Base-by-base conservation (phyloP, 1,139 yeast species). In the Taiozyma sp. region DNA sequence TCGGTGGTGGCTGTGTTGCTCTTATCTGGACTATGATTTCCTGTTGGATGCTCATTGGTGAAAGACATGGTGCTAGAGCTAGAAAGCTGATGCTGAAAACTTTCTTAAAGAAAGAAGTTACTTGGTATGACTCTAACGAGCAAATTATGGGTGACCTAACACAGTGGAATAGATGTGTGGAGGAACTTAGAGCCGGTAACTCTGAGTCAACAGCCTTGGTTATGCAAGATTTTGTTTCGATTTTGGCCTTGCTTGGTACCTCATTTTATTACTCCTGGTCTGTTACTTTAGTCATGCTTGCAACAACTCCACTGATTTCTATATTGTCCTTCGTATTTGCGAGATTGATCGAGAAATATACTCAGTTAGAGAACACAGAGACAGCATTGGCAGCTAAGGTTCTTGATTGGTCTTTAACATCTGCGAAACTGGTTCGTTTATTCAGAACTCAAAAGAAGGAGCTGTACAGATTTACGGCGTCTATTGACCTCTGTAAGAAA, bases 201-300 rank as follows among this genome's bases (percentile, higher is more conserved):
- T 81, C 96, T 4, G 90, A 87, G 59, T 79, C 84, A 7, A 63
- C 84, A 34, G 93, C 87, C 0, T 61, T 83, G 24, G 65, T 83
- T 3, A 63, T 80, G 6, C 83, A 82, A 57, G 75, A 82, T 6
- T 29, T 74, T 4, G 75, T 80, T 1, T 74, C 87, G 0, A 70
- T 82, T 0, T 50, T 82, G 7, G 79, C 88, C 0, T 71, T 88
- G 8, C 67, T 87, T 2, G 75, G 79, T 1, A 81, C 89, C 2
- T 84, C 97, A 0, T 78, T 93, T 66, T 76, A 78, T 54, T 84
- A 82, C 55, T 87, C 96, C 0, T 92, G 98, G 97, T 76, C 87
- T 4, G 74, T 93, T 13, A 88, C 98, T 0, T 66, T 93, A 34
- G 80, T 93, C 0, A 79, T 87, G 22, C 65, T 92, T 54, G 84